Evolutionary conservation across 441 rosid species (phyloP), one percentile per base, ranked within the genome.

Genomic region (Populus hybrid): DNA sequence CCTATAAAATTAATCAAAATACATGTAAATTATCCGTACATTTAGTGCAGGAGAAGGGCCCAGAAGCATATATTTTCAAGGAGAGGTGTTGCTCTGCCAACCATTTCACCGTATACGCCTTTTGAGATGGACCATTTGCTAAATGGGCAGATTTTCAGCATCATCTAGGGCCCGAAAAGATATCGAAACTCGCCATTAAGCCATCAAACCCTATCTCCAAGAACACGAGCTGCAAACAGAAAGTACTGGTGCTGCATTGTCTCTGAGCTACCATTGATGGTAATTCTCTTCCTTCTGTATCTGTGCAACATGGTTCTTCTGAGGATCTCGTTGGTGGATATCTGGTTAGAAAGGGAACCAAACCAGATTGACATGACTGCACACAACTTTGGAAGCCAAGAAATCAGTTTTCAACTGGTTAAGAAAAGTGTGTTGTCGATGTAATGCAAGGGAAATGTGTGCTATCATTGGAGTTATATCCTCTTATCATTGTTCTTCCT

Each of bases 91-190:
- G 57, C 20, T 50, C 57, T 50, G 57, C 57, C 57, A 50, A 16
- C 57, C 57, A 50, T 50, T 50, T 50, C 20, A 50, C 57, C 7
- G 0, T 46, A 46, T 46, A 46, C 20, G 18, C 18, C 50, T 42
- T 46, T 14, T 46, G 57, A 14, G 57, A 46, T 30, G 80, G 35
- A 81, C 50, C 68, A 79, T 77, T 66, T 76, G 75, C 72, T 75
- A 70, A 69, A 81, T 75, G 2, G 46, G 46, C 46, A 38, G 46
- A 38, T 38, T 38, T 38, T 38, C 46, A 2, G 12, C 46, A 38
- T 38, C 1, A 2, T 38, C 46, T 38, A 38, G 46, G 46, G 46
- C 46, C 46, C 46, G 14, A 46, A 5, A 42, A 42, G 50, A 46
- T 12, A 1, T 4, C 18, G 20, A 14, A 5, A 46, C 57, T 46